Evolutionary conservation across 805 yeast species (phyloP), one percentile per base, ranked within the genome.

Genomic region (Spencermartinsiella europaea): DNA sequence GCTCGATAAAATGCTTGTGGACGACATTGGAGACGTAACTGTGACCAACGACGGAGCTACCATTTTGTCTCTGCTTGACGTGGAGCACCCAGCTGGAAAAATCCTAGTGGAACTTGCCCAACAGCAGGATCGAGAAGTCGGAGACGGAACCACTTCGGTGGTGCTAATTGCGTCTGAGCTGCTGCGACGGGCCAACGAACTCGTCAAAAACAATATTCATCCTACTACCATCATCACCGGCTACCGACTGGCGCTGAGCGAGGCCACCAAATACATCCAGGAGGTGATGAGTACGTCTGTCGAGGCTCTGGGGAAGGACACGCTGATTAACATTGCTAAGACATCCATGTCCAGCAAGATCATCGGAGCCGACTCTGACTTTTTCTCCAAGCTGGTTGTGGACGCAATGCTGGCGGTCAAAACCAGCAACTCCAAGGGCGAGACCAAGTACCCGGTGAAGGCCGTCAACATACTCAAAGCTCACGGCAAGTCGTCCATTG

Each of bases 31-130:
- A 53, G 99, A 95, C 69, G 97, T 93, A 39, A 90, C 96, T 4
- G 97, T 93, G 42, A 93, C 99, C 39, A 93, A 93, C 68, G 99
- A 93, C 68, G 99, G 99, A 55, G 99, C 99, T 49, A 93, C 99
- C 3, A 93, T 93, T 59, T 73, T 93, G 53, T 77, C 88, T 7
- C 69, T 95, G 44, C 73, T 93, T 54, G 99, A 93, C 64, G 98
- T 93, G 43, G 96, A 93, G 69, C 99, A 93, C 66, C 99, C 99
- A 31, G 99, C 99, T 1, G 99, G 98, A 15, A 91, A 89, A 70
- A 93, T 93, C 58, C 73, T 93, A 48, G 99, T 93, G 42, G 98
- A 93, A 63, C 76, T 93, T 62, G 99, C 99, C 2, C 96, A 93
- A 67, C 98, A 93, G 67, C 99, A 93, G 72, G 99, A 93, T 67